Conservation (phyloP, 148 eudicot species). For the Fagopyrum tataricum region DNA sequence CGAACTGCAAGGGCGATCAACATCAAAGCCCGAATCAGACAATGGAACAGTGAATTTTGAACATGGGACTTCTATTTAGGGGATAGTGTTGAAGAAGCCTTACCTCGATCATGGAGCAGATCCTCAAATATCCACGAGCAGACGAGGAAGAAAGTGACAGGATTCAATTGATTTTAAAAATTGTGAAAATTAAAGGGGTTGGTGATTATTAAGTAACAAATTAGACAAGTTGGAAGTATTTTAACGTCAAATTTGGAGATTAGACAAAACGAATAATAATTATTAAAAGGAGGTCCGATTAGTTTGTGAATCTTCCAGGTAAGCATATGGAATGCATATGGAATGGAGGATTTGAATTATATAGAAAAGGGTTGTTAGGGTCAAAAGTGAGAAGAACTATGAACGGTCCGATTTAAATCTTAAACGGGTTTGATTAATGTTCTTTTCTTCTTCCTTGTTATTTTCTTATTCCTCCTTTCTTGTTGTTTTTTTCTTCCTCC, state of each 20-base stretch:
- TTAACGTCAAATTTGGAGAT: not conserved
- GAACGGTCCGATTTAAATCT: too few relatives aligned
- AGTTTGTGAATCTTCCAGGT: not conserved
- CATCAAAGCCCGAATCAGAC: not conserved
- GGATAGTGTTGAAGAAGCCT: not conserved
- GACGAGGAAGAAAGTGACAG: slow-evolving; percentile 7
- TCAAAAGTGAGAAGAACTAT: too few relatives aligned
- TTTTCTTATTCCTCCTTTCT: too few relatives aligned
- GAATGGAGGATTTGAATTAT: too few relatives aligned
- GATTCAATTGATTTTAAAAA: slow-evolving; percentile 6
- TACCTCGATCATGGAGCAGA: slow-evolving; percentile 12
- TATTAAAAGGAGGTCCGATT: too few relatives aligned
- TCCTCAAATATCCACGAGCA: not conserved
- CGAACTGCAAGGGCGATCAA: slow-evolving; percentile 3
- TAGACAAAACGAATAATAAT: not conserved
- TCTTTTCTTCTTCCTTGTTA: too few relatives aligned
- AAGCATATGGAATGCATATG: not conserved
- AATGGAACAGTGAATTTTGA: slow-evolving; percentile 6
- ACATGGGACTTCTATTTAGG: not conserved
- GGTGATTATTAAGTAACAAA: not conserved
- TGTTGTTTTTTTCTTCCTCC: too few relatives aligned
- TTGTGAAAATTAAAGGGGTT: not conserved
- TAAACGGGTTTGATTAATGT: too few relatives aligned
- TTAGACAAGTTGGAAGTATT: slow-evolving; percentile 1
- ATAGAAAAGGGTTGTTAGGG: too few relatives aligned